A percentile compares a stretch with the other conserved stretches of the same genome.
Evolutionary conservation across 768 basidiomycete species (phyloP).

Genomic region (Leccinum arenicola): DNA sequence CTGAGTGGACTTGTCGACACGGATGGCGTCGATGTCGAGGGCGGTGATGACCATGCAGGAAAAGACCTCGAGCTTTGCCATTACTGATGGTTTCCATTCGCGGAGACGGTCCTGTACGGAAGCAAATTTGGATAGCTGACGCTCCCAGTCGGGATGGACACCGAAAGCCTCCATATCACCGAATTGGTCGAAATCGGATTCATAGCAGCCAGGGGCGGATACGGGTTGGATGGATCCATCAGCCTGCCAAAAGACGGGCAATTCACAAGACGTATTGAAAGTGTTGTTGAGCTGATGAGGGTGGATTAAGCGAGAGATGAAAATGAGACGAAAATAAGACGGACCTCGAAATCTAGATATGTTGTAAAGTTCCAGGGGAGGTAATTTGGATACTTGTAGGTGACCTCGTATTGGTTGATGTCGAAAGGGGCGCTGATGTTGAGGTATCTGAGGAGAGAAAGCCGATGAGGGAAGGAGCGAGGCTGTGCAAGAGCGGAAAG

Average conservation of each 20-base stretch:
- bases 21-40: slow-evolving; percentile 90
- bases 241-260: slow-evolving; percentile 81
- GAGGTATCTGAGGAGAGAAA: slow-evolving; percentile 44
- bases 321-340: slow-evolving; percentile 17
- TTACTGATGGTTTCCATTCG: slow-evolving; percentile 83
- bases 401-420: slow-evolving; percentile 65
- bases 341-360: slow-evolving; percentile 79
- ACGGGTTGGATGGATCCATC: slow-evolving; percentile 55
- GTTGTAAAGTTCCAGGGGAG: slow-evolving; percentile 83
- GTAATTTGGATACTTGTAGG: slow-evolving; percentile 75
- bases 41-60: slow-evolving; percentile 86
- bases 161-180: slow-evolving; percentile 98
- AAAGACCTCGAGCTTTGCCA: slow-evolving; percentile 74
- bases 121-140: slow-evolving; percentile 92
- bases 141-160: slow-evolving; percentile 92
- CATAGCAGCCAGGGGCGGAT: slow-evolving; percentile 67
- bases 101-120: slow-evolving; percentile 95
- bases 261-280: slow-evolving; percentile 69
- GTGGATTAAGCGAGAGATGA: neutral
- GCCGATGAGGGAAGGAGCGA: slow-evolving; percentile 9
- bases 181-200: slow-evolving; percentile 90
- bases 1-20: slow-evolving; percentile 93
- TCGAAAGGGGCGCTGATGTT: slow-evolving; percentile 81
- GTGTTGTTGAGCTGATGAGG: slow-evolving; percentile 54
- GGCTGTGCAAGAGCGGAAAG: slow-evolving; percentile 5